Base-by-base conservation (phyloP, 2,329 filamentous ascomycete genomes). In the Aspergillus fructus region DNA sequence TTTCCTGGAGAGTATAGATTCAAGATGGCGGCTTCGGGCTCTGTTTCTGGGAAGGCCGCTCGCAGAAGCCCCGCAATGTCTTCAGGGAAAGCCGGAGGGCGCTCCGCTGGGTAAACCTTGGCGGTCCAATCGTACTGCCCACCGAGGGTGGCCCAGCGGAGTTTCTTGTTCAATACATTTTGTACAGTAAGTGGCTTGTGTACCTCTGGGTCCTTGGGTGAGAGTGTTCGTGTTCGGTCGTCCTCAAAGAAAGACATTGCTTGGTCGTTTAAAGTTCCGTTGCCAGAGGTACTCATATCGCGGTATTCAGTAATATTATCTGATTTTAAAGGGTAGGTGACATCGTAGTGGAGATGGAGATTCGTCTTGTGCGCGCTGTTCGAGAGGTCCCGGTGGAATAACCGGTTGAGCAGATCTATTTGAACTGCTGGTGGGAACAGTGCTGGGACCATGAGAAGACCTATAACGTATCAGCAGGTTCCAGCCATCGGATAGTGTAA, bases 51-150 rank as follows among this genome's bases (percentile, higher is more conserved):
- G 64, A 96, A 97, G 0, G 94, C 74, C 0, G 75, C 75, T 55
- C 85, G 80, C 1, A 97, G 77, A 7, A 96, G 83, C 1, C 70
- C 72, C 4, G 85, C 85, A 49, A 96, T 82, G 68, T 96, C 91
- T 1, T 71, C 41, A 0, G 93, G 93, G 65, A 97, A 97, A 0
- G 77, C 67, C 0, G 91, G 91, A 1, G 89, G 87, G 3, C 72
- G 59, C n/a, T 82, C 80, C 9, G 79, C 72, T 0, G 93, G 92
- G 69, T 97, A 97, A 12, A 85, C 78, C 64, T 96, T 93, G 56
- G 85, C 84, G 0, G 92, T 96, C 94, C 93, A 97, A 77, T 97
- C 90, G 73, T 97, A 97, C 73, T 97, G 94, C 0, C 92, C 93
- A 49, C 94, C 94, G 3, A 99, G 83, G 0, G 93, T 97, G 42